Base-by-base conservation (phyloP, 345 rosid species). In the Salix viminalis region DNA sequence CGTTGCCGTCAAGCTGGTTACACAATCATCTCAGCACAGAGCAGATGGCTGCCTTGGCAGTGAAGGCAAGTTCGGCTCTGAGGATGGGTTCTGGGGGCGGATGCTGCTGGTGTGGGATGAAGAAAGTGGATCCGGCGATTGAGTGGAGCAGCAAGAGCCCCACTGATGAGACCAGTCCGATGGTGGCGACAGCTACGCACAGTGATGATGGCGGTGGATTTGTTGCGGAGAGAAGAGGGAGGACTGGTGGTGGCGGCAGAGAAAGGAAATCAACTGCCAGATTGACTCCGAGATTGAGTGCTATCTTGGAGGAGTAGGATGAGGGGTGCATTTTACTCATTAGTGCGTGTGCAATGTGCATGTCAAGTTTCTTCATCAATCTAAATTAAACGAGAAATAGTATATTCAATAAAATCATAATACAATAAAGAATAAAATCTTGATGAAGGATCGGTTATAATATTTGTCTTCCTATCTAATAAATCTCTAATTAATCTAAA, bases 21-120 rank as follows among this genome's bases (percentile, higher is more conserved):
- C 44, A 70, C 56, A 73, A 32, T 62, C 76, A 54, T 36, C 71
- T 85, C 15, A 67, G 62, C 60, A 78, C 84, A 28, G 52, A 78
- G 3, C 80, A 82, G 34, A 85, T 85, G 84, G 85, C 85, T 8
- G 74, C 76, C 16, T 75, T 85, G 76, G 85, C 87, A 1, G 82
- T 77, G 7, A 85, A 82, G 80, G 87, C 87, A 15, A 77, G 80
- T 74, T 44, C 78, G 18, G 87, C 80, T 9, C 48, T 84, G 23
- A 75, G 79, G 75, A 75, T 48, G 50, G 65, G 74, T 7, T 4
- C 44, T 14, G 19, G 21, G 41, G 61, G 7, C 18, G 76, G 79
- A 32, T 41, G 19, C 18, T 18, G 58, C 18, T 44, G 30, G 67
- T 65, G 54, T 24, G 18, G 42, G 37, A 37, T 26, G 3, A 36